Base-by-base conservation (phyloP, 768 basidiomycete species). In the Amanita pseudoporphyria region DNA sequence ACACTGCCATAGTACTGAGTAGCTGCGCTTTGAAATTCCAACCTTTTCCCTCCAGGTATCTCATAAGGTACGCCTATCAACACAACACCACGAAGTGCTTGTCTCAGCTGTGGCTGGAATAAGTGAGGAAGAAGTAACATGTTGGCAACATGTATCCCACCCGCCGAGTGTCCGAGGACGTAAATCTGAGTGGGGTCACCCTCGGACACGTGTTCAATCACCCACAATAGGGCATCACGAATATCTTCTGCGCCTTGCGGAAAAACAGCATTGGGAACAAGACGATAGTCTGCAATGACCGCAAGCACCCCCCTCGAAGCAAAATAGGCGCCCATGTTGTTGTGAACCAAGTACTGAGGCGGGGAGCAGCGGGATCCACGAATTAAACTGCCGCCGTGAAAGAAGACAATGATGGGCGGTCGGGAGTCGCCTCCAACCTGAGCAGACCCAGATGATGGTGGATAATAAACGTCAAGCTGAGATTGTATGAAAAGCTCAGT, bases 391-490 rank as follows among this genome's bases (percentile, higher is more conserved):
- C 62, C 62, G 7, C 60, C 62, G 43, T 61, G 58, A 48, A 60
- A 57, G 54, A 61, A 63, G 12, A 61, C 45, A 16, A 63, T 53
- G 36, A 58, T 57, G 1, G 60, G 58, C 1, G 53, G 37, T 42
- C 44, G 40, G 19, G 36, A 19, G 30, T 37, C 19, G 38, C 38
- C 38, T 40, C 16, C 38, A 40, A 12, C 38, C 38, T 40, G 38
- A 40, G 38, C 38, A 18, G 38, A 40, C 38, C 38, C 38, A 18
- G 38, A 40, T 40, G 38, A 40, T 12, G 39, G 39, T 18, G 52
- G 58, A 36, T 60, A 58, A 46, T 60, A 62, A n/a, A 62, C 53
- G 45, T 62, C 61, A 41, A 62, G 56, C 61, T 62, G 45, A 13
- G 46, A 26, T 32, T 31, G 26, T 18, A 49, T 46, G 14, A 33